phyloP scores from a whole-genome alignment of 345 rosid species.

The Dipteronia dyeriana region DNA sequence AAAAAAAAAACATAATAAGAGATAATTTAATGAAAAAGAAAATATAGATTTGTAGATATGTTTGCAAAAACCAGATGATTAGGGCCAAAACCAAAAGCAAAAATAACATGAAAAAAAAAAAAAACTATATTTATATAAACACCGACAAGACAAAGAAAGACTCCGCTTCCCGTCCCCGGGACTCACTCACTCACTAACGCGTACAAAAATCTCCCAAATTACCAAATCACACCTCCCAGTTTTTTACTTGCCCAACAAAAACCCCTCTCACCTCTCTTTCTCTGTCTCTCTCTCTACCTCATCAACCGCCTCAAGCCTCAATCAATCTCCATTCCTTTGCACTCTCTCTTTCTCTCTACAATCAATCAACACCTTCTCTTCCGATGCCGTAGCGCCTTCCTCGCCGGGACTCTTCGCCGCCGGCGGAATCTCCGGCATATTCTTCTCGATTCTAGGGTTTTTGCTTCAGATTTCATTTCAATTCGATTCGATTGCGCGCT shows the following conservation, averaged over 20 bases:
- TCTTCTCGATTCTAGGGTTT: background rate
- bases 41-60: too few species aligned
- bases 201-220: background rate
- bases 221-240: background rate
- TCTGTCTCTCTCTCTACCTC: background rate
- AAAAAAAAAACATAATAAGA: too few species aligned
- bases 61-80: too few species aligned
- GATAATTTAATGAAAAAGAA: too few species aligned
- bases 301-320: constrained; percentile 5
- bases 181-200: background rate
- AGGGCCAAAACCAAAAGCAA: too few species aligned
- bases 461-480: constrained; percentile 3
- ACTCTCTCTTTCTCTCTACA: background rate
- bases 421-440: constrained; percentile 17
- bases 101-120: too few species aligned
- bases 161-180: background rate
- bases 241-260: background rate
- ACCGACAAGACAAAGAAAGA: too few species aligned
- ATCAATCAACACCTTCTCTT: background rate
- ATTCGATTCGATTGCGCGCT: background rate
- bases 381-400: constrained; percentile 13
- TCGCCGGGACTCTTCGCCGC: constrained; percentile 17
- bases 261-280: background rate
- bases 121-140: too few species aligned
- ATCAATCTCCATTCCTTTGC: background rate